Base-by-base conservation (phyloP, 2,329 filamentous ascomycete species). In the Ophiocordyceps australis region DNA sequence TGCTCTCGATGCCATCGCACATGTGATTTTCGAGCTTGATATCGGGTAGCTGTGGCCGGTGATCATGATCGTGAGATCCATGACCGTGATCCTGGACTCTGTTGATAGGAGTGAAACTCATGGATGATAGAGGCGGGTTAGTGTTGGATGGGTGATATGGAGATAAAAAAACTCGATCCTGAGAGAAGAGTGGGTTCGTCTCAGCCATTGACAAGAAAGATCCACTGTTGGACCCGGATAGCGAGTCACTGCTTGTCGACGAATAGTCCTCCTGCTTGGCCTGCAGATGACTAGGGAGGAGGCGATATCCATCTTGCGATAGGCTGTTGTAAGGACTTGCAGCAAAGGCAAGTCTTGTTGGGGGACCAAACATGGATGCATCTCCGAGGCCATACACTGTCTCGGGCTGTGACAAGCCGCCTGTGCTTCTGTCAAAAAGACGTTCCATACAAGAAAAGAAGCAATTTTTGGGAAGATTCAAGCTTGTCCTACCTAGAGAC, bases 171-270 rank as follows among this genome's bases (percentile, higher is more conserved):
- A 40, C 17, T n/a, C 39, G 37, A 7, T 48, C 46, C 13, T 46
- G 45, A 10, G 41, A 32, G 20, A 49, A 43, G 13, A 52, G 37
- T 9, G 48, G 44, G 18, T 50, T 50, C 2, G 37, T 33, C 23
- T 42, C 41, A 11, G 48, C 26, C 9, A 45, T 32, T 8, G 36
- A 31, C 12, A 47, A 28, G 26, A 43, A 50, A 5, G 41, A 39
- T 10, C 23, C 39, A 5, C 31, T 36, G 17, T 26, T 32, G 7
- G 35, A 26, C 21, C 30, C 35, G 14, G 35, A 32, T 5, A 38
- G 11, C 5, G 35, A 22, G n/a, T 44, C 39, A 9, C 34, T 30
- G 3, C 30, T 29, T 9, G 37, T 28, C 11, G 33, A 30, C 2
- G 35, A 19, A 28, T 40, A 42, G 5, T 35, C 32, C 20, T 44